These are phyloP conservation scores for Aureoboletus auriporus DNA, from an alignment of 768 basidiomycete species.

Conservation along the genomic window DNA sequence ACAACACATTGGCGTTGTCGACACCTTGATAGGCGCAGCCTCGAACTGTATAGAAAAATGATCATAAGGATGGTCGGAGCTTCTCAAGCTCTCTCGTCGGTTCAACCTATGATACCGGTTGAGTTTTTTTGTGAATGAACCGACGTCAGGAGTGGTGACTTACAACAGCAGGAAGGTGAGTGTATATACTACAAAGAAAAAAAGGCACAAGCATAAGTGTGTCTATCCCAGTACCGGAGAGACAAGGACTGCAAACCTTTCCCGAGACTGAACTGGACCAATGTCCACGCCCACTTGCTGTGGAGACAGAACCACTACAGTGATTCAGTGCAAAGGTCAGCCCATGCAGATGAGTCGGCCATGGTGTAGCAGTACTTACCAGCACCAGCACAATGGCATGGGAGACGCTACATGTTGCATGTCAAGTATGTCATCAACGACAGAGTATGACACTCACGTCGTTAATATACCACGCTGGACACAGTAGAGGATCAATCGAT, in stretches of 20 bases:
- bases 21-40: not conserved
- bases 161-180: slow-evolving; percentile 13
- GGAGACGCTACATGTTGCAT: slow-evolving; percentile 1
- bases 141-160: not conserved
- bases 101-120: slow-evolving; percentile 5
- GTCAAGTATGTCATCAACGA: not conserved
- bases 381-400: slow-evolving; percentile 6
- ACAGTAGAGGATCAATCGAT: slow-evolving; percentile 8
- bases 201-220: not conserved
- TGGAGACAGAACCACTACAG: slow-evolving; percentile 8
- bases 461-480: slow-evolving; percentile 12
- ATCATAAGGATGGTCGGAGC: not conserved
- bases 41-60: not conserved
- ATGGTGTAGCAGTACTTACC: not conserved
- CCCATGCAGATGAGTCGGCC: no score
- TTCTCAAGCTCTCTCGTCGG: slow-evolving; percentile 6
- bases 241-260: not conserved
- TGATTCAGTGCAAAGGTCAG: not conserved
- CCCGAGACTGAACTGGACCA: slow-evolving; percentile 14
- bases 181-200: slow-evolving; percentile 7
- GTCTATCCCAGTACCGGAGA: no score
- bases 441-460: slow-evolving; percentile 4
- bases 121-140: not conserved
- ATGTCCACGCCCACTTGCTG: slow-evolving; percentile 1
- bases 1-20: not conserved